Evolutionary conservation across 495 filamentous ascomycete species (phyloP), one percentile per base, ranked within the genome.

Genomic region (Neurospora sp.): DNA sequence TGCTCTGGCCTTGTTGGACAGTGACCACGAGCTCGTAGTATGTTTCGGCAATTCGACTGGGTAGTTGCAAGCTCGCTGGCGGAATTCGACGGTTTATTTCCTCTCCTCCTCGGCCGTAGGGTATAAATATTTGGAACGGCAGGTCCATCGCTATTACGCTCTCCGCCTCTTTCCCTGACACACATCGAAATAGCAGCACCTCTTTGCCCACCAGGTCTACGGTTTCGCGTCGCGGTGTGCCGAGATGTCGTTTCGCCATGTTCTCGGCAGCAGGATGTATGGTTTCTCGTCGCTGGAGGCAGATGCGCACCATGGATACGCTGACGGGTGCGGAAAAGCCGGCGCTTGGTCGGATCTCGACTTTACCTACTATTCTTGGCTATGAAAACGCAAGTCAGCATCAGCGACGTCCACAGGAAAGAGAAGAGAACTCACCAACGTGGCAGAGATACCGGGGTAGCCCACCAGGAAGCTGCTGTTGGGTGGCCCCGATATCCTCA

Each of bases 371-470:
- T 83, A 99, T 93, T 76, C 96, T 90, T 74, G 96, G 96, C 93
- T 98, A 79, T 23, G 62, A 48, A 73, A 12, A 46, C 71, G 74
- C 40, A 66, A 76, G 83, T 84, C 70, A 75, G 75, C 75, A 75
- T 70, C 41, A 37, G 27, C 38, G 20, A 72, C 66, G 38, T 10
- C 23, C 35, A 23, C 37, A 27, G 70, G 20, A 76, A 48, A 46
- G 35, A 72, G 42, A 39, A 41, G 48, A 35, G 39, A 39, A 84
- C 91, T 87, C 86, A 97, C 94, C 90, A 98, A 85, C 5, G 96
- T 99, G 76, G 96, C 96, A 40, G 96, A 97, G 82, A 99, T 98
- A 74, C 96, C 96, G 7, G 96, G 96, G 82, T 99, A 99, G 69
- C 96, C 96, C 75, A 98, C 93, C 75, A 98, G 86, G 79, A 95